Base-by-base conservation (phyloP, 1,139 yeast genomes). In the Saccharomyces pastorianus region DNA sequence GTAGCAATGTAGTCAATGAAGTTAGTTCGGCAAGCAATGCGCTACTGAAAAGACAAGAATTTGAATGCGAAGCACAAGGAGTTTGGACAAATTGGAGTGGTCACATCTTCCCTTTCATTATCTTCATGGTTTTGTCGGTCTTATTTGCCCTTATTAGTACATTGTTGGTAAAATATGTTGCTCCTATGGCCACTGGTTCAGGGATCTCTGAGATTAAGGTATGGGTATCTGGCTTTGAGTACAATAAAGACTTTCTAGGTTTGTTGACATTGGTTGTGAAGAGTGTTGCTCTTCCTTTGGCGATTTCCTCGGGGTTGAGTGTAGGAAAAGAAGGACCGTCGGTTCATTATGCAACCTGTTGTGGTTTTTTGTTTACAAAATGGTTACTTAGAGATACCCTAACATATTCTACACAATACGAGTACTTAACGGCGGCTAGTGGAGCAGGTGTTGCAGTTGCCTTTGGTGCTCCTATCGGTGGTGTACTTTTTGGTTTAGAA, bases 191-290 rank as follows among this genome's bases (percentile, higher is more conserved):
- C 0, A 95, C 99, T 0, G 99, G 99, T 0, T 88, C 96, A 2
- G 99, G 99, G 0, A 95, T 95, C 50, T 86, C 97, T 4, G 99
- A 95, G 68, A 93, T 95, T 69, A 95, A 95, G 70, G 88, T 96
- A 67, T 90, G 95, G 60, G 90, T 93, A 1, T 85, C 96, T 0
- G 99, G 99, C 0, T 95, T 91, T 67, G 82, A 81, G 25, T 69
- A 69, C 52, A 79, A 88, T 76, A 80, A 82, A 38, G 90, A 88
- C 4, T 95, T 91, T 63, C 76, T 93, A 53, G 88, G 85, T 23
- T 78, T 84, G 71, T 75, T 80, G 68, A 90, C 97, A 0, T 73
- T 93, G 31, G 63, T 81, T 0, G 82, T 90, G 54, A 95, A 95
- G 63, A 80, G 90, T 53, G 68, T 89, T 5, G 88, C 95, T 0